Percentiles rank a stretch among this genome's conserved stretches.
These are phyloP conservation scores for Fragilariopsis cylindrus DNA, from an alignment of 108 stramenopile species.

Conservation along the genomic window DNA sequence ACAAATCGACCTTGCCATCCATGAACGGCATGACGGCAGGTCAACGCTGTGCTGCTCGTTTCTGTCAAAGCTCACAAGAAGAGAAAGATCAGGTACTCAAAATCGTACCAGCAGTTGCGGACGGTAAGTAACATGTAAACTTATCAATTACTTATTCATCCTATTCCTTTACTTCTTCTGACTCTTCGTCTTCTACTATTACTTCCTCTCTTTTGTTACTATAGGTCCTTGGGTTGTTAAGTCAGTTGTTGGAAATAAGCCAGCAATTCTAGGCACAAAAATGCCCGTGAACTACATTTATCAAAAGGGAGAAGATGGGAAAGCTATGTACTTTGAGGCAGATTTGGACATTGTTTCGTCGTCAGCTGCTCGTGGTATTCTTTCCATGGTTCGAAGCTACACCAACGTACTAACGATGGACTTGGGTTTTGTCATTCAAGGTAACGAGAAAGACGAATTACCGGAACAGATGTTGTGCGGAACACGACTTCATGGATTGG, in stretches of 20 bases:
- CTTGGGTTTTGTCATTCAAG: conserved; percentile 83
- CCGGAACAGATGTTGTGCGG: conserved; percentile 86
- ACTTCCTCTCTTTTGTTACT: no score
- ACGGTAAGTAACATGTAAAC: conserved; percentile 22
- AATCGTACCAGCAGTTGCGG: conserved; percentile 77
- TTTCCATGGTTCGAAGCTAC: conserved; percentile 71
- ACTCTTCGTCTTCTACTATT: no score
- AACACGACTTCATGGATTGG: conserved; percentile 81
- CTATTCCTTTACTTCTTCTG: no score
- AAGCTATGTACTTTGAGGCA: conserved; percentile 76
- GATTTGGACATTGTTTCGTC: conserved; percentile 84
- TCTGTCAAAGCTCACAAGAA: conserved; percentile 45
- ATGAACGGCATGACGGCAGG: conserved; percentile 46
- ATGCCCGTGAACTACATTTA: conserved; percentile 69
- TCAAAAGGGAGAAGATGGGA: conserved; percentile 43
- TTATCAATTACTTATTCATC: no score
- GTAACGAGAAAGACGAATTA: conserved; percentile 65
- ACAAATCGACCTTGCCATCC: conserved; percentile 48
- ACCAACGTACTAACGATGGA: conserved; percentile 82
- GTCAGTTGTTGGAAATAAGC: conserved; percentile 77
- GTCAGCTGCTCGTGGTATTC: conserved; percentile 79
- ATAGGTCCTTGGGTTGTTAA: conserved; percentile 79
- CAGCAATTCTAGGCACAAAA: conserved; percentile 77
- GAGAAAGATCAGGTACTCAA: conserved; percentile 68
- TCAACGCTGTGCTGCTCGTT: conserved; percentile 62